These are phyloP conservation scores for Tolypocladium tundrense DNA, from an alignment of 2,329 filamentous ascomycete species.

Conservation along the genomic window DNA sequence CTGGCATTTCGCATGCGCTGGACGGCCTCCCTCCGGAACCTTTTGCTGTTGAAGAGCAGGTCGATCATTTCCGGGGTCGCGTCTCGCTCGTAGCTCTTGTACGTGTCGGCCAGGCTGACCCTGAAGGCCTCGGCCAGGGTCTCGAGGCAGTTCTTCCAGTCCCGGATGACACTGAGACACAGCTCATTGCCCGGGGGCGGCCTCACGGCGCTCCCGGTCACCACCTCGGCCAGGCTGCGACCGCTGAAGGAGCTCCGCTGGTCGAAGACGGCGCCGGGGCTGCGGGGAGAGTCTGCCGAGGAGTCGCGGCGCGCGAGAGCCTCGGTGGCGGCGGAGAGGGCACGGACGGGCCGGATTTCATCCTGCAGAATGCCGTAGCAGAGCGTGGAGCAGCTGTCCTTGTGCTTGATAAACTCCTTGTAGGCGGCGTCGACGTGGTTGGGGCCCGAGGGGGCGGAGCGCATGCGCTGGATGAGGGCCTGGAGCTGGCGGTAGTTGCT, in stretches of 20 bases:
- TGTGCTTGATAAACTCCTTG: conserved; percentile 31
- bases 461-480: conserved; percentile 23
- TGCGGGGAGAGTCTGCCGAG: conserved; percentile 19
- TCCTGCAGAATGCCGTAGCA: conserved; percentile 30
- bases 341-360: conserved; percentile 21
- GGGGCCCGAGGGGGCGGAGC: conserved; percentile 19
- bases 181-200: conserved; percentile 15
- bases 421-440: conserved; percentile 32
- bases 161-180: conserved; percentile 28
- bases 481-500: conserved; percentile 24
- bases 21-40: conserved; percentile 31
- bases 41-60: conserved; percentile 29
- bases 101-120: conserved; percentile 31
- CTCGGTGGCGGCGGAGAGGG: conserved; percentile 11
- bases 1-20: conserved; percentile 35
- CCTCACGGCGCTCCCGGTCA: conserved; percentile 14
- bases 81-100: conserved; percentile 33
- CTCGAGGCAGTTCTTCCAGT: conserved; percentile 34
- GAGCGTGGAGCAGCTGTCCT: conserved; percentile 27
- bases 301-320: conserved; percentile 16
- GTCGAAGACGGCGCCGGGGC: conserved; percentile 18
- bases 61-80: conserved; percentile 32
- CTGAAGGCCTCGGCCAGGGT: conserved; percentile 29
- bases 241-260: conserved; percentile 28
- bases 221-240: conserved; percentile 21